These are phyloP conservation scores for Dioscorea cayenensis DNA, from an alignment of 116 monocot species.

Conservation along the genomic window DNA sequence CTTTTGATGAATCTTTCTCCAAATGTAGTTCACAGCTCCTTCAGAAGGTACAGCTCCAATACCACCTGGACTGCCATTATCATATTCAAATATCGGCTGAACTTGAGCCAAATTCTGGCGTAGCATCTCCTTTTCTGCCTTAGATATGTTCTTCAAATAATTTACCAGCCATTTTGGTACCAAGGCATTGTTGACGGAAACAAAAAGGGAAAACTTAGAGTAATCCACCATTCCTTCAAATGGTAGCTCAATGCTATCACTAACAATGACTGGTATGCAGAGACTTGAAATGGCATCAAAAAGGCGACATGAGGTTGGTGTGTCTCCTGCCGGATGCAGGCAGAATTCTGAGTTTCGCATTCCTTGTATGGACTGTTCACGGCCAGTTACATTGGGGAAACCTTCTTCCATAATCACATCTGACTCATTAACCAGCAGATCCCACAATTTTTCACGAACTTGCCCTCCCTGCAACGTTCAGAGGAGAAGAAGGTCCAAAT, in stretches of 20 bases:
- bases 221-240: conserved; percentile 91
- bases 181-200: conserved; percentile 55
- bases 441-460: conserved; percentile 83
- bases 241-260: conserved; percentile 87
- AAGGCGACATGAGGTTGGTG: conserved; percentile 86
- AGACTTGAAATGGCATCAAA: conserved; percentile 88
- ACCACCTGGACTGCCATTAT: conserved; percentile 45
- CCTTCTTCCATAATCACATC: conserved; percentile 85
- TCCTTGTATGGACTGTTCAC: conserved; percentile 76
- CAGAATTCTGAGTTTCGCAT: conserved; percentile 86
- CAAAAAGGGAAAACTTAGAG: conserved; percentile 56
- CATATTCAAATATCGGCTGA: conserved; percentile 70
- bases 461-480: conserved; percentile 55
- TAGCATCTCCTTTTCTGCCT: conserved; percentile 28
- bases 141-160: conserved; percentile 41
- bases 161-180: conserved; percentile 51
- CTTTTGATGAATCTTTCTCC: conserved; percentile 75
- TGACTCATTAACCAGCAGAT: conserved; percentile 62
- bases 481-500: not conserved
- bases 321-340: conserved; percentile 91
- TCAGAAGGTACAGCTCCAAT: conserved; percentile 28
- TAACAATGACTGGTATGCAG: conserved; percentile 83
- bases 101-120: conserved; percentile 50
- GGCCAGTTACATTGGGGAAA: conserved; percentile 82
- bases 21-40: conserved; percentile 84